Base-by-base conservation (phyloP, 495 filamentous ascomycete genomes). In the Trichocladium antarcticum region DNA sequence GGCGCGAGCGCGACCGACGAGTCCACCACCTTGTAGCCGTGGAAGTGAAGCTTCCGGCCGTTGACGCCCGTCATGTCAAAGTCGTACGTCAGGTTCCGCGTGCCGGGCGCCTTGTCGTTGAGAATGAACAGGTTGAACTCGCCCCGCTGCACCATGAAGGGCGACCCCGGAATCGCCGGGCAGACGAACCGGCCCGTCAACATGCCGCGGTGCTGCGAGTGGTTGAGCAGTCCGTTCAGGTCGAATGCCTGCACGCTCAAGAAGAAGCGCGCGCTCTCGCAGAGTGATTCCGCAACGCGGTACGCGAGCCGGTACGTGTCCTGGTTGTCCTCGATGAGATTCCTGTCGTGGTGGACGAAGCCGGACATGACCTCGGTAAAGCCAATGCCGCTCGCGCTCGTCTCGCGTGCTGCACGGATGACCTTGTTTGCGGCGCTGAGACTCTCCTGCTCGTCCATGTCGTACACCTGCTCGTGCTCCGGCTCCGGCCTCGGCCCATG, bases 341-440 rank as follows among this genome's bases (percentile, higher is more conserved):
- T 67, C 14, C 61, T 57, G 17, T 76, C 73, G 42, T 72, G 57
- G 58, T 83, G 75, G 16, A 83, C 67, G 47, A 70, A 73, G 15
- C 80, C 80, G 14, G 75, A 74, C 77, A 82, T 81, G 54, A 82
- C 71, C 66, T 82, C 78, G 14, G 73, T 74, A 50, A 82, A 83
- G 32, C 72, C 74, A 49, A 77, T 68, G 2, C 79, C 77, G 50
- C 59, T 63, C 11, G 69, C 64, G 29, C 70, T 63, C 39, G 67
- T 47, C 5, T 66, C 70, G 15, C 60, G 58, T 3, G 76, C 75
- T 11, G 53, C 49, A 20, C 50, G 47, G 34, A 79, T 73, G 1
- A 70, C 57, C 3, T 68, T 51, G 17, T 61, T 64, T 0, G 73
- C 71, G 31, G 50, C 49, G 19, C 39, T 49, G 37, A 73, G 52